Evolutionary conservation across 371 early-diverging fungal species (phyloP).

Genomic region (Mucor lusitanicus): DNA sequence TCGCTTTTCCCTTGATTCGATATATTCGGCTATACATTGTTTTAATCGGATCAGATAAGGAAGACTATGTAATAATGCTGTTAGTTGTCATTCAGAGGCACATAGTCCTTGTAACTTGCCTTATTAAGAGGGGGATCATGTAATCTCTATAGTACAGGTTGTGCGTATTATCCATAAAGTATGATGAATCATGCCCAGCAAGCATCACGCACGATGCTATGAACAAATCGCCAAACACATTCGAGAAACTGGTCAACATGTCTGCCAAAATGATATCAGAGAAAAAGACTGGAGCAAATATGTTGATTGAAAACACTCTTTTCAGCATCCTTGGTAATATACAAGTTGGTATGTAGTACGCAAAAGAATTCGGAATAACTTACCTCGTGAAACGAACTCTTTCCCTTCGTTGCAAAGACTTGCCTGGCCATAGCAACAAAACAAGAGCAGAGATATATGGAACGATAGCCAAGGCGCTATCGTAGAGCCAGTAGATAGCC

Average conservation of each 20-base stretch:
- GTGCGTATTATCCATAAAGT: conserved; percentile 28
- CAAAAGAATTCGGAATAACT: not conserved
- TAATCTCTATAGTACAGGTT: conserved; percentile 52
- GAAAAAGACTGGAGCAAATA: conserved; percentile 69
- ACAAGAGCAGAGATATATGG: conserved; percentile 56
- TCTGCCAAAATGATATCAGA: conserved; percentile 90
- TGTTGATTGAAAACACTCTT: conserved; percentile 48
- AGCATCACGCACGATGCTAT: conserved; percentile 56
- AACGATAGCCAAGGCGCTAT: conserved; percentile 43
- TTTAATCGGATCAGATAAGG: conserved; percentile 88
- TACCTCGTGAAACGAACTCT: conserved; percentile 68
- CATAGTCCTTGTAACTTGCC: conserved; percentile 35
- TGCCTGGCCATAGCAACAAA: conserved; percentile 58
- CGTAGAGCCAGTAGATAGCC: conserved; percentile 7
- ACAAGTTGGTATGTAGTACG: not conserved
- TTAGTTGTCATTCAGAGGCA: not conserved
- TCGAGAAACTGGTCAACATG: conserved; percentile 89
- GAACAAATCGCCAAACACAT: conserved; percentile 83
- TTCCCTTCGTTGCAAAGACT: conserved; percentile 59
- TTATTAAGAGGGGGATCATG: conserved; percentile 59
- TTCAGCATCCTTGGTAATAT: conserved; percentile 28
- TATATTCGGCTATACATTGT: conserved; percentile 80
- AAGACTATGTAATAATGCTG: conserved; percentile 40
- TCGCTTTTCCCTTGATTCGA: conserved; percentile 57
- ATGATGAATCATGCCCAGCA: conserved; percentile 33